phyloP scores from a whole-genome alignment of 805 yeast species.

The Nakazawaea laoshanensis region DNA sequence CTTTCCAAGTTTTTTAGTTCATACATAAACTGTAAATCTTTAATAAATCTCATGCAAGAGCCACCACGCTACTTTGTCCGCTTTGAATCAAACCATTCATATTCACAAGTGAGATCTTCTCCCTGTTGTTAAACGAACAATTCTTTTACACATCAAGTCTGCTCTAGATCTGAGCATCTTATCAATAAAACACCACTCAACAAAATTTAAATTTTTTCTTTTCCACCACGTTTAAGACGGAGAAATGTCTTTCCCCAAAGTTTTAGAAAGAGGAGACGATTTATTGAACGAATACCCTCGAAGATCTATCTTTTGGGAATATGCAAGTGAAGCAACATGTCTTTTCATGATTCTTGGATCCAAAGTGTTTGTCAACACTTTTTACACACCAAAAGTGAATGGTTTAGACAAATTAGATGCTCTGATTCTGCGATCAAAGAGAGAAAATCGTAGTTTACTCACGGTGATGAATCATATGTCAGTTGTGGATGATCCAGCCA shows the following conservation, averaged over 20 bases:
- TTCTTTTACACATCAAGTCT: too few relatives aligned
- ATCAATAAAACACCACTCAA: too few relatives aligned
- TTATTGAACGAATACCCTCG: conserved; percentile 60
- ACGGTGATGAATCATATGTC: conserved; percentile 94
- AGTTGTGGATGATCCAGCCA: conserved; percentile 82
- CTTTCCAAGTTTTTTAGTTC: too few relatives aligned
- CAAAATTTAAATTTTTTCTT: too few relatives aligned
- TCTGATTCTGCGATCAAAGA: conserved; percentile 54
- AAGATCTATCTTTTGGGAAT: conserved; percentile 50
- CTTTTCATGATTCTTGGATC: conserved; percentile 55
- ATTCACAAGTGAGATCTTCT: too few relatives aligned
- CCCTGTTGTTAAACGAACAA: too few relatives aligned
- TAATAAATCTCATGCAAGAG: too few relatives aligned
- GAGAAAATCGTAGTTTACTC: conserved; percentile 65
- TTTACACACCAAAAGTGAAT: conserved; percentile 56
- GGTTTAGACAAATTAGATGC: conserved; percentile 56
- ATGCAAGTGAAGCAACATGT: conserved; percentile 62
- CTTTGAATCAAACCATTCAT: too few relatives aligned
- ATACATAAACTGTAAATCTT: too few relatives aligned
- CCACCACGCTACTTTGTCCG: too few relatives aligned
- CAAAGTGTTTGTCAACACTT: conserved; percentile 48
- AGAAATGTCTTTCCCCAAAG: conserved; percentile 72
- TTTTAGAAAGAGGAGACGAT: conserved; percentile 65
- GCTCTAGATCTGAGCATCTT: too few relatives aligned
- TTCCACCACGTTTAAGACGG: too few relatives aligned